Evolutionary conservation across 208 protist species (phyloP).

Genomic region (Wallacemonas rigidus): DNA sequence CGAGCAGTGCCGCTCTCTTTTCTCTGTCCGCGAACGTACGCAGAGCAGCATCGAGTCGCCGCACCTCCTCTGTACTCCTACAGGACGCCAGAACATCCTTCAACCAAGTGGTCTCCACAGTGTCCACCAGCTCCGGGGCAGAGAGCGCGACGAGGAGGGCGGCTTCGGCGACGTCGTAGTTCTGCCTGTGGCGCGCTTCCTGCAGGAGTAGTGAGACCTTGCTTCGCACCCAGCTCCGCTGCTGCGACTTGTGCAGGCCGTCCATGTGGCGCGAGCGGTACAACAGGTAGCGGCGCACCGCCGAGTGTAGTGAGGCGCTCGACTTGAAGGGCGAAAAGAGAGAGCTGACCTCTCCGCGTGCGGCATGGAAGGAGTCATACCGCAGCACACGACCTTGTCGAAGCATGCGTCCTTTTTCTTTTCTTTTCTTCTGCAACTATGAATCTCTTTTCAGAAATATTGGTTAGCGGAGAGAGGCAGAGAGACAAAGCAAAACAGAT

Average conservation of each 20-base stretch:
- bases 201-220: conserved; percentile 61
- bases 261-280: conserved; percentile 24
- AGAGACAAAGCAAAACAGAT: background rate
- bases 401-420: background rate
- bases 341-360: conserved; percentile 36
- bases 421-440: background rate
- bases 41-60: conserved; percentile 38
- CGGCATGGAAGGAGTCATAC: conserved; percentile 63
- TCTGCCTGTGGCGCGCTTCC: conserved; percentile 53
- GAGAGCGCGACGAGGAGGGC: conserved; percentile 47
- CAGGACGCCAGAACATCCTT: conserved; percentile 71
- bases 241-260: conserved; percentile 31
- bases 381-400: background rate
- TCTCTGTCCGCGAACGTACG: conserved; percentile 2
- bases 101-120: conserved; percentile 60
- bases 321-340: conserved; percentile 51
- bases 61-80: conserved; percentile 45
- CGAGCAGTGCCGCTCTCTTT: background rate
- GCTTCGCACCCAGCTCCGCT: conserved; percentile 50
- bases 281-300: conserved; percentile 41
- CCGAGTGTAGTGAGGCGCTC: conserved; percentile 30
- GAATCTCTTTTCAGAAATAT: too few relatives aligned
- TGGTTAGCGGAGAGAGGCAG: background rate
- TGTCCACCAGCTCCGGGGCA: conserved; percentile 24
- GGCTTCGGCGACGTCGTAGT: conserved; percentile 42